Evolutionary conservation across 768 basidiomycete genomes (phyloP).

Genomic region (Favolaschia claudopus): DNA sequence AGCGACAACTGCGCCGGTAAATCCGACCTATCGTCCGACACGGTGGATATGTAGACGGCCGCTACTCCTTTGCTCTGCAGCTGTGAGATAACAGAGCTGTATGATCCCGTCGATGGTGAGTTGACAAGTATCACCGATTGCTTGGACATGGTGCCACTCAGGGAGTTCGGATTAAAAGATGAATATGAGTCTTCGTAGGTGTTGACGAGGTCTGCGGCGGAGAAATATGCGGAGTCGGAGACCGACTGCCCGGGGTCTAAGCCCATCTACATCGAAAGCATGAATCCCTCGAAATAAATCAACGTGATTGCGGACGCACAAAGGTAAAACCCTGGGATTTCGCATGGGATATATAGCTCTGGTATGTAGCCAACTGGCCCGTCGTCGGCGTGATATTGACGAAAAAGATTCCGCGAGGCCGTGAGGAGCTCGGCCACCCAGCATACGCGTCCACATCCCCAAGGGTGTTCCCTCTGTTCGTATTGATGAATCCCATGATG

Average conservation of each 20-base stretch:
- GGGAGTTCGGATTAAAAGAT: neutral
- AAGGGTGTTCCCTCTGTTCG: neutral
- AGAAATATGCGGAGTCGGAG: neutral
- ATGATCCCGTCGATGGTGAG: neutral
- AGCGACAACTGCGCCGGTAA: neutral
- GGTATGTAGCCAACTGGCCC: neutral
- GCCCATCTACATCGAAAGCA: no score
- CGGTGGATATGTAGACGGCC: conserved; percentile 9
- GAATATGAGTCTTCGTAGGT: conserved; percentile 6
- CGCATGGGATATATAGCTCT: conserved; percentile 12
- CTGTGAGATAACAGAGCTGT: neutral
- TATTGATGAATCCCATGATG: conserved; percentile 9
- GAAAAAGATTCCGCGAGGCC: conserved; percentile 16
- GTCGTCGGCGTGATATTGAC: conserved; percentile 1
- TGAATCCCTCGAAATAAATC: no score
- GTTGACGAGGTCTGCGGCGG: conserved; percentile 6
- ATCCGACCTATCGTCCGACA: neutral
- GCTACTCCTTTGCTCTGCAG: conserved; percentile 1
- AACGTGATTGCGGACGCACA: conserved; percentile 2
- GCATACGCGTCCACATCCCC: conserved; percentile 20
- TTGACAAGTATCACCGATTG: neutral
- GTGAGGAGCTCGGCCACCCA: conserved; percentile 8
- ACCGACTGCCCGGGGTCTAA: neutral
- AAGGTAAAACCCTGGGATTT: conserved; percentile 2
- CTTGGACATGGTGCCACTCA: conserved; percentile 1